Conservation (phyloP, 2,329 filamentous ascomycete species). For the Diaporthe eres region DNA sequence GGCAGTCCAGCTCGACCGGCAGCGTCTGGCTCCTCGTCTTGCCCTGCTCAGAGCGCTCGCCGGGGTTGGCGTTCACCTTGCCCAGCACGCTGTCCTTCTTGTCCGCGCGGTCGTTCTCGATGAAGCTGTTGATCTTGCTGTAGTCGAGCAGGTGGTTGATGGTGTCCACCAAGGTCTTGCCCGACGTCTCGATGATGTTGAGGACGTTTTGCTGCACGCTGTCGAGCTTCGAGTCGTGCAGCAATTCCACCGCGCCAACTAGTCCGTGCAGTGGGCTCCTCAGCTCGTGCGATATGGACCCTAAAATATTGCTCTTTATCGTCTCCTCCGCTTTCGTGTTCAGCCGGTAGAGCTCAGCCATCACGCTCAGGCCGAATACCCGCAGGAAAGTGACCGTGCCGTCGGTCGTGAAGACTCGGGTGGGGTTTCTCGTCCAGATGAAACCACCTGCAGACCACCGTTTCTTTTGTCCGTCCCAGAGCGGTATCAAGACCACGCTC, state of each 20-base stretch:
- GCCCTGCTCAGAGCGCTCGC: constrained; percentile 45
- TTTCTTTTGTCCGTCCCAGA: constrained; percentile 58
- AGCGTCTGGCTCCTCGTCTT: constrained; percentile 47
- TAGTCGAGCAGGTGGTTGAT: constrained; percentile 63
- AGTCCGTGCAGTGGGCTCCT: constrained; percentile 74
- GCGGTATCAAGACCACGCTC: constrained; percentile 62
- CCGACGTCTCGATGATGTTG: constrained; percentile 65
- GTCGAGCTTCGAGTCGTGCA: constrained; percentile 65
- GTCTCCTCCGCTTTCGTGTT: constrained; percentile 55
- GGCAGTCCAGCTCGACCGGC: constrained; percentile 48
- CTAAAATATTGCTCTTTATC: constrained; percentile 71
- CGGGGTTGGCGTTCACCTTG: constrained; percentile 37
- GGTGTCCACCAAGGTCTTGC: constrained; percentile 66
- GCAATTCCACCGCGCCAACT: constrained; percentile 65
- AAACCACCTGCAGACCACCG: constrained; percentile 66
- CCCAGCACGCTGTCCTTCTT: constrained; percentile 40
- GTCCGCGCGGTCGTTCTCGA: constrained; percentile 33
- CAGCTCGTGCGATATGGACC: constrained; percentile 73
- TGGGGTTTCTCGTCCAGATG: constrained; percentile 60
- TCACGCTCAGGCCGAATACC: constrained; percentile 68
- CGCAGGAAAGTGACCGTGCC: constrained; percentile 66
- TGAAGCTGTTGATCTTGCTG: constrained; percentile 62
- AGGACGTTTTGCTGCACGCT: constrained; percentile 62
- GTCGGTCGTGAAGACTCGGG: constrained; percentile 59
- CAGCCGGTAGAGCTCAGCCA: constrained; percentile 67